These are phyloP conservation scores for Metschnikowia kunwiensis DNA, from an alignment of 805 yeast genomes.

Conservation along the genomic window DNA sequence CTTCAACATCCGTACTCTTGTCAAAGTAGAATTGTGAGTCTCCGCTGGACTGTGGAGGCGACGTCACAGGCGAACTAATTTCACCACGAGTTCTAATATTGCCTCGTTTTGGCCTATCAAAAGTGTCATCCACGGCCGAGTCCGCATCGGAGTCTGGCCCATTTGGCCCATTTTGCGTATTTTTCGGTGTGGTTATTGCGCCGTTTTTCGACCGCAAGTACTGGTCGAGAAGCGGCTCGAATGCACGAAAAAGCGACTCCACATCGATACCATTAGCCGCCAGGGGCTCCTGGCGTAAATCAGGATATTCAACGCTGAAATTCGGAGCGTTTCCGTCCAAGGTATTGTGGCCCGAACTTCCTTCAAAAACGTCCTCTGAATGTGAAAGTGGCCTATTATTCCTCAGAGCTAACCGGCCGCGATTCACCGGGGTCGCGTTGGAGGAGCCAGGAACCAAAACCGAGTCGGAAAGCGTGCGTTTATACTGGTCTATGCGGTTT, in stretches of 20 bases:
- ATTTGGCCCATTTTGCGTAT: not conserved
- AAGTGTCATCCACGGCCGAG: constrained; percentile 15
- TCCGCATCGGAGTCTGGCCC: constrained; percentile 13
- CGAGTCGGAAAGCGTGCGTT: not conserved
- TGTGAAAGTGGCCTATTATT: too few species aligned
- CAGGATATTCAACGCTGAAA: not conserved
- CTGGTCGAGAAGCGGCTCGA: constrained; percentile 13
- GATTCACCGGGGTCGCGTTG: constrained; percentile 1
- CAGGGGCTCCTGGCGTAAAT: not conserved
- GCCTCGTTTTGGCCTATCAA: constrained; percentile 9
- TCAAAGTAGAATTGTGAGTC: constrained; percentile 9
- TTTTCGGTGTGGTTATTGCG: too few species aligned
- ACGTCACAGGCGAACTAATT: constrained; percentile 27
- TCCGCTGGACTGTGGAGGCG: constrained; percentile 32
- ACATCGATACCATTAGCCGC: constrained; percentile 1
- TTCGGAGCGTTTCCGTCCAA: not conserved
- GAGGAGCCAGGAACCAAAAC: not conserved
- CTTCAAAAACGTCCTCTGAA: not conserved
- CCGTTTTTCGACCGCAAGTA: constrained; percentile 2
- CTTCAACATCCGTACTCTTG: constrained; percentile 7
- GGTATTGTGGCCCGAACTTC: not conserved
- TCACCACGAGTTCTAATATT: constrained; percentile 1
- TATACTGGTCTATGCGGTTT: not conserved
- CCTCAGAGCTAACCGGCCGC: too few species aligned
- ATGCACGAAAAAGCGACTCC: constrained; percentile 11